Conservation (phyloP, 1,284 basidiomycete species). For the Cerrena zonata region DNA sequence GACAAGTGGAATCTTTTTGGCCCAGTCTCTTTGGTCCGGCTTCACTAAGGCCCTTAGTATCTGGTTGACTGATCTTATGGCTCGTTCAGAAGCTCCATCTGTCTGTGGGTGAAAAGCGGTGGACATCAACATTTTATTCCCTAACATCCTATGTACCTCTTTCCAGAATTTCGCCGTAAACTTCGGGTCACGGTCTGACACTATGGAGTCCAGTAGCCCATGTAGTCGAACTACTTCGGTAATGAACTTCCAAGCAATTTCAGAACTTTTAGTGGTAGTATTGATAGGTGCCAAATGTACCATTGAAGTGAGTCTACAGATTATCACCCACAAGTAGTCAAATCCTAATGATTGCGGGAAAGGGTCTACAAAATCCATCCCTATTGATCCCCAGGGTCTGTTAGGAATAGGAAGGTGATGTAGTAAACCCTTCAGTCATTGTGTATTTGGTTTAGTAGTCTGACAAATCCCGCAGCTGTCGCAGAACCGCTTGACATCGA, state of each 20-base stretch:
- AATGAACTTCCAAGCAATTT: constrained; percentile 29
- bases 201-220: constrained; percentile 33
- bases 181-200: constrained; percentile 27
- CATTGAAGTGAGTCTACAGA: too few relatives aligned
- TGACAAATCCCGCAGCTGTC: too few relatives aligned
- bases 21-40: constrained; percentile 31
- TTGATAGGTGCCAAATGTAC: too few relatives aligned
- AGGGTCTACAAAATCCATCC: too few relatives aligned
- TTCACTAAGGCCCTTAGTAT: constrained; percentile 19
- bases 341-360: too few relatives aligned
- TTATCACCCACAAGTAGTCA: constrained; percentile 21
- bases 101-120: too few relatives aligned
- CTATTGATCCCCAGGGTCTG: too few relatives aligned
- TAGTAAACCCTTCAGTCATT: too few relatives aligned
- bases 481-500: too few relatives aligned
- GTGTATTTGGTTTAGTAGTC: too few relatives aligned
- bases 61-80: not conserved
- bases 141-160: constrained; percentile 27
- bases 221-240: constrained; percentile 22
- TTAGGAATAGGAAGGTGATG: too few relatives aligned
- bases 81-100: not conserved
- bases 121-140: constrained; percentile 35
- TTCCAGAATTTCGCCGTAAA: constrained; percentile 33
- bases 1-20: constrained; percentile 20
- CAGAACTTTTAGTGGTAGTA: constrained; percentile 22